Base-by-base conservation (phyloP, 345 rosid genomes). In the Eucalyptus coolabah region DNA sequence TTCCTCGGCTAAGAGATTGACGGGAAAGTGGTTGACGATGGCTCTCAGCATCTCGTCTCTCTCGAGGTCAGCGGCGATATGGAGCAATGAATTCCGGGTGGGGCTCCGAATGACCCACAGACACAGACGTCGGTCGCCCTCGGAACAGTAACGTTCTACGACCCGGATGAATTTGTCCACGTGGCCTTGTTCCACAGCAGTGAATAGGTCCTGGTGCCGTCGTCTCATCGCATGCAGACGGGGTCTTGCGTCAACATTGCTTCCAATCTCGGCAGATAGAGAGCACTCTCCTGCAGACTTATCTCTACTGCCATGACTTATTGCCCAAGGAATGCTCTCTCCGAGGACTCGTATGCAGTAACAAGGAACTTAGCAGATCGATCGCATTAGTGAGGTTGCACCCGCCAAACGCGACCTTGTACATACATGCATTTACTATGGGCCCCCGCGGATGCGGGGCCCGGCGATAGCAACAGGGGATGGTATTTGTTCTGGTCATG, bases 141-240 rank as follows among this genome's bases (percentile, higher is more conserved):
- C 7, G 40, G 19, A 45, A 86, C 13, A 47, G 23, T 28, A 13
- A 86, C 54, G 23, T 86, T 47, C 56, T 21, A 47, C 0, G 1
- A 51, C 34, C 0, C 21, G 0, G 0, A 86, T 0, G 87, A 86
- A 86, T 26, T 34, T 1, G 0, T 49, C 87, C 0, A 49, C 37
- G 0, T 86, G 1, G 87, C 87, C 87, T 49, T 0, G 10, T 47
- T 86, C 23, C 5, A 3, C 24, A 45, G 32, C 34, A 49, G 50
- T 45, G 54, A 47, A 51, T 47, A 47, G 56, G 0, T 49, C 87
- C 87, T 45, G 0, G 87, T n/a, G 37, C 0, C n/a, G 21, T 3
- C n/a, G 11, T 47, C 50, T 2, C 44, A 2, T 1, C 37, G 54
- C 87, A 4, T 0, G 2, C n/a, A 32, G 50, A 19, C n/a, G 21